Evolutionary conservation across 441 rosid genomes (phyloP).

Genomic region (Brassica balearica): DNA sequence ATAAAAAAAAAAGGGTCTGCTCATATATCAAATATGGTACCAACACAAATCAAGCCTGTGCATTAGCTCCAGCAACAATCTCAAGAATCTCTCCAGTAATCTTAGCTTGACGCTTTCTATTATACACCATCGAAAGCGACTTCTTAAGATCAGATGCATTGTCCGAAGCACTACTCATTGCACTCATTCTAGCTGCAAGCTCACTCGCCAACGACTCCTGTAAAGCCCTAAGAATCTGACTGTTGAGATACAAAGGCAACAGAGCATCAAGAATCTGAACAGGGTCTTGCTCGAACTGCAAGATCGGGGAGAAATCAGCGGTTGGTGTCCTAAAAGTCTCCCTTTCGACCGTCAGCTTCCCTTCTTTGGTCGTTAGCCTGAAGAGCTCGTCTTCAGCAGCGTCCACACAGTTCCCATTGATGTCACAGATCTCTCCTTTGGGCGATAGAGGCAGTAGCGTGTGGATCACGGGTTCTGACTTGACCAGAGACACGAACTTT

Average conservation of each 20-base stretch:
- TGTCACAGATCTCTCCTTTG: constrained; percentile 84
- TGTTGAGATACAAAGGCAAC: constrained; percentile 86
- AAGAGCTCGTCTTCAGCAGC: constrained; percentile 94
- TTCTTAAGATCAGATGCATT: constrained; percentile 82
- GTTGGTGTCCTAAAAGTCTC: constrained; percentile 62
- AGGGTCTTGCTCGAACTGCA: constrained; percentile 97
- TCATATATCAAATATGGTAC: constrained; percentile 14
- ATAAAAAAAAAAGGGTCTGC: constrained; percentile 1
- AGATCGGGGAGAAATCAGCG: constrained; percentile 63
- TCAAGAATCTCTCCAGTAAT: constrained; percentile 95
- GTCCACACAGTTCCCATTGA: constrained; percentile 84
- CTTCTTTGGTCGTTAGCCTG: constrained; percentile 85
- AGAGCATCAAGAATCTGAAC: constrained; percentile 96
- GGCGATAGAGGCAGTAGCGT: constrained; percentile 89
- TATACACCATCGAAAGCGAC: constrained; percentile 66
- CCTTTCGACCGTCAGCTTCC: constrained; percentile 84
- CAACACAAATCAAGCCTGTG: constrained; percentile 47
- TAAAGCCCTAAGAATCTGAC: constrained; percentile 93
- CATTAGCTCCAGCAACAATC: constrained; percentile 92
- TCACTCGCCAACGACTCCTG: constrained; percentile 96
- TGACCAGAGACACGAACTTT: constrained; percentile 83
- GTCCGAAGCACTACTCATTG: constrained; percentile 91
- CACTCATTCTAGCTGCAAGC: constrained; percentile 93
- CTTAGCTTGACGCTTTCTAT: constrained; percentile 92
- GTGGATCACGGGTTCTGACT: constrained; percentile 93